Base-by-base conservation (phyloP, 768 basidiomycete species). In the Postia placenta region DNA sequence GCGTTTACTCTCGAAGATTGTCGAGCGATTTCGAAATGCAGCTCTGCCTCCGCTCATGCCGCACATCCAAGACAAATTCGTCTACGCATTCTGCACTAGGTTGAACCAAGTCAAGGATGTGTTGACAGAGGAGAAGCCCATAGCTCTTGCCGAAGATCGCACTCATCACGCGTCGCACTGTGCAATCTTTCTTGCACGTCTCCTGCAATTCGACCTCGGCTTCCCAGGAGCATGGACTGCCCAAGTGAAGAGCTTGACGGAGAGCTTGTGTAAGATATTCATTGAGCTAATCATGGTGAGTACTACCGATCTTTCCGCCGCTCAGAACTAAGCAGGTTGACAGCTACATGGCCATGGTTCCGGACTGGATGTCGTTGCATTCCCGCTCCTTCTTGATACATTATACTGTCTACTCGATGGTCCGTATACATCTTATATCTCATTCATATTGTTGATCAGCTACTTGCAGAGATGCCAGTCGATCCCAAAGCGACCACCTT, bases 331-430 rank as follows among this genome's bases (percentile, higher is more conserved):
- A n/a, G n/a, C n/a, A n/a, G n/a, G n/a, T n/a, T n/a, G n/a, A 5
- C 53, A 88, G 85, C 62, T 74, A 17, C 75, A 80, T 50, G 78
- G 76, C 11, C 65, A 74, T 4, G 78, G 81, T n/a, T 66, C 69
- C 36, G 67, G 72, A 45, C 64, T 79, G 7, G 79, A 85, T 57
- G 63, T 76, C 1, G 70, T 81, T 37, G 69, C 76, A 39, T 89
- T 81, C 65, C 75, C 83, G 0, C 61, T 89, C 37, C 65, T 90
- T 26, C 63, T 88, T 20, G 88, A 92, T 67, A 90, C 88, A 2
- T 66, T 87, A 1, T 79, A 80, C 56, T 86, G 82, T 59, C 65
- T 87, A 6, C 71, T 85, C 25, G 89, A 91, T 59, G 88, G 88
- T 87, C 56, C 49, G 74, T 53, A 12, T 4, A 9, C n/a, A n/a